Evolutionary conservation across 495 filamentous ascomycete genomes (phyloP), one percentile per base, ranked within the genome.

Genomic region (Barbatosphaeria neglecta): DNA sequence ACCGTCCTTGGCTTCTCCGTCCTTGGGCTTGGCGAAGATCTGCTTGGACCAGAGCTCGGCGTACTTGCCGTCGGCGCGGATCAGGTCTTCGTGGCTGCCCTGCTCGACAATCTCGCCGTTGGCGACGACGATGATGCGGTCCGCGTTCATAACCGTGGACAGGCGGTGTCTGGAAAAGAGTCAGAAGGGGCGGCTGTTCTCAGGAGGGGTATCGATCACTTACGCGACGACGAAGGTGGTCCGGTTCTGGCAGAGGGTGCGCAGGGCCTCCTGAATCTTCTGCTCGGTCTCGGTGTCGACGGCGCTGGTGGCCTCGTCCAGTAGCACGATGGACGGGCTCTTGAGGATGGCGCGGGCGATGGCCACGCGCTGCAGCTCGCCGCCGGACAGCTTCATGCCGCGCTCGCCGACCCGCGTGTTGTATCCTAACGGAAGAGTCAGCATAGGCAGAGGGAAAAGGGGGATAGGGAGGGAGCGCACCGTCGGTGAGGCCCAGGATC

Each of bases 301-400:
- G 13, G 74, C 68, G 45, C 74, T 77, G 13, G 75, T 78, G 6
- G 75, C 75, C 49, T 78, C 75, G 42, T 78, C 75, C 10, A 78
- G 63, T 37, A 78, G 63, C 41, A 78, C 74, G 35, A 78, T 75
- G 24, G 75, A 61, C 3, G 75, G 74, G 39, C 60, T 51, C 51
- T 77, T 78, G 17, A 78, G 50, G 31, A 78, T 77, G 1, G 70
- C 55, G 67, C 84, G 74, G 17, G 86, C 85, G 62, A 89, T 86
- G 1, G 85, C 77, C n/a, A 90, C 68, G 35, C 84, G 75, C 59
- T 89, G 86, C 37, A 78, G 62, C 60, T 90, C 83, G 6, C 85
- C 86, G 11, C 83, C 84, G 8, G 83, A 87, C 19, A 90, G 65
- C 54, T 82, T 84, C 25, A 82, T 62, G 2, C 81, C 81, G 6